Percentiles rank a stretch among this genome's conserved stretches.
phyloP scores from a whole-genome alignment of 2,329 filamentous ascomycete genomes.

The Ceratocystis alfenasii region DNA sequence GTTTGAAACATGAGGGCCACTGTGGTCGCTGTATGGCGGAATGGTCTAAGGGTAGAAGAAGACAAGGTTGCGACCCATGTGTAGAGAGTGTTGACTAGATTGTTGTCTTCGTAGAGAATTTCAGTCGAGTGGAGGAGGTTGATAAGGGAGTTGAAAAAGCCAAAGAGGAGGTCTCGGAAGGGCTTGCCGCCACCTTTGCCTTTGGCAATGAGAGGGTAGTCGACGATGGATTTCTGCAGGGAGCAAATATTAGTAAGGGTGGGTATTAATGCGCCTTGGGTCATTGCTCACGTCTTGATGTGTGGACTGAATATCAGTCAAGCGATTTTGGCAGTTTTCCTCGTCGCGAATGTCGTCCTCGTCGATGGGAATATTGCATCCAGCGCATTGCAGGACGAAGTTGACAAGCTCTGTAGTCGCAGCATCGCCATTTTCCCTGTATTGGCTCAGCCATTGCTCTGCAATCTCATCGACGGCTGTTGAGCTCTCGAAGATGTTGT shows the following conservation, averaged over 20 bases:
- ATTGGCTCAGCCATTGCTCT: constrained; percentile 48
- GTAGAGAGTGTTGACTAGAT: constrained; percentile 77
- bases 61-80: constrained; percentile 88
- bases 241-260: constrained; percentile 3
- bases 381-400: constrained; percentile 58
- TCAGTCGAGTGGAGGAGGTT: constrained; percentile 71
- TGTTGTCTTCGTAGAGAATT: constrained; percentile 61
- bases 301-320: constrained; percentile 76
- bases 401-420: constrained; percentile 54
- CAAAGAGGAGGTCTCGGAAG: constrained; percentile 65
- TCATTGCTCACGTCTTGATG: constrained; percentile 57
- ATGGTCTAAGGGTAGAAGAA: constrained; percentile 73
- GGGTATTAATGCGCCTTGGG: not conserved
- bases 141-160: constrained; percentile 69
- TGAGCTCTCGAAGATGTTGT: constrained; percentile 51
- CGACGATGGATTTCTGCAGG: constrained; percentile 58
- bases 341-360: constrained; percentile 78
- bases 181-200: constrained; percentile 56
- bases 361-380: constrained; percentile 67
- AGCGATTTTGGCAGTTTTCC: constrained; percentile 67
- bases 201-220: constrained; percentile 84
- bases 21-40: constrained; percentile 85
- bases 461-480: constrained; percentile 45
- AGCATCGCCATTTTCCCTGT: constrained; percentile 41
- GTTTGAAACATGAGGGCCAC: constrained; percentile 70